Evolutionary conservation across 371 early-diverging fungal species (phyloP).

Genomic region (Mycotypha africana): DNA sequence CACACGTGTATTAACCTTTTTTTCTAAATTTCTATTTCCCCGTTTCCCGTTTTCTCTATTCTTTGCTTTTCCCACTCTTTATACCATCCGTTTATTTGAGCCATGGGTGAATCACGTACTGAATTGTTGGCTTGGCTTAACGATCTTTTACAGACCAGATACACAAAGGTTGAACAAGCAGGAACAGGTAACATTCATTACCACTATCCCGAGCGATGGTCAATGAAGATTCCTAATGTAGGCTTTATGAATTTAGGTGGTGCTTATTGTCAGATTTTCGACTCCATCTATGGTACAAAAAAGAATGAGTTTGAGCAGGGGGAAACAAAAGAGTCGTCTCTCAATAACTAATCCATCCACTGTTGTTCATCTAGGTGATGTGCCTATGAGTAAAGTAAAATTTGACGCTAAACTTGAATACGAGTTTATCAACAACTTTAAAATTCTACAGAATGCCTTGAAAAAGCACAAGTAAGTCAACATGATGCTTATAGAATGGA

Average conservation of each 20-base stretch:
- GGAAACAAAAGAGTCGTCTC: too few relatives aligned
- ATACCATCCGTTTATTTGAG: neutral
- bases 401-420: slow-evolving; percentile 90
- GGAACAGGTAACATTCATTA: slow-evolving; percentile 82
- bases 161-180: slow-evolving; percentile 91
- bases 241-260: too few relatives aligned
- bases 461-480: slow-evolving; percentile 74
- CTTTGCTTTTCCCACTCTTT: neutral
- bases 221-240: too few relatives aligned
- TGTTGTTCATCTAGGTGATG: slow-evolving; percentile 42
- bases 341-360: neutral
- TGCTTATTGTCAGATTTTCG: slow-evolving; percentile 89
- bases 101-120: slow-evolving; percentile 78
- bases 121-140: slow-evolving; percentile 93
- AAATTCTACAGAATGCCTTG: slow-evolving; percentile 81
- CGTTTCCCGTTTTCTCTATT: neutral
- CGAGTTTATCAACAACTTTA: slow-evolving; percentile 89
- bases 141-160: slow-evolving; percentile 78
- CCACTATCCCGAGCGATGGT: too few relatives aligned
- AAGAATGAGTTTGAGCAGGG: slow-evolving; percentile 1
- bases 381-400: slow-evolving; percentile 81
- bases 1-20: neutral
- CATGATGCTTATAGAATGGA: too few relatives aligned
- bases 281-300: slow-evolving; percentile 87
- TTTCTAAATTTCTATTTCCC: neutral